These are phyloP conservation scores for slime mould (Dictyostelium discoideum) DNA, from an alignment of 78 protist genomes.

Conservation along the genomic window dicty_2.7 NC_007088.5:7143001-7143500, in stretches of 20 bases:
- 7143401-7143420: constrained; percentile 39
- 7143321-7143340: background rate
- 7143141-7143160: constrained; percentile 1
- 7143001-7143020: constrained; percentile 31
- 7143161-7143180: constrained; percentile 21
- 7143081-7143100: background rate
- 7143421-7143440: constrained; percentile 20
- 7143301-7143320: background rate
- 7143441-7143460: constrained; percentile 32
- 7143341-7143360: background rate
- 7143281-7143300: background rate
- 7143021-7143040: constrained; percentile 58
- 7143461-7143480: constrained; percentile 5
- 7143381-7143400: background rate
- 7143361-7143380: constrained; percentile 9
- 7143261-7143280: background rate
- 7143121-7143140: constrained; percentile 1
- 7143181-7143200: background rate
- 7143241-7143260: background rate
- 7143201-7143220: background rate
- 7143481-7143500: background rate
- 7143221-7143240: background rate
- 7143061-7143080: constrained; percentile 41
- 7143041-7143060: background rate
- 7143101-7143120: background rate